These are phyloP conservation scores for Tricholoma hemisulphureum DNA, from an alignment of 768 basidiomycete genomes.

Conservation along the genomic window DNA sequence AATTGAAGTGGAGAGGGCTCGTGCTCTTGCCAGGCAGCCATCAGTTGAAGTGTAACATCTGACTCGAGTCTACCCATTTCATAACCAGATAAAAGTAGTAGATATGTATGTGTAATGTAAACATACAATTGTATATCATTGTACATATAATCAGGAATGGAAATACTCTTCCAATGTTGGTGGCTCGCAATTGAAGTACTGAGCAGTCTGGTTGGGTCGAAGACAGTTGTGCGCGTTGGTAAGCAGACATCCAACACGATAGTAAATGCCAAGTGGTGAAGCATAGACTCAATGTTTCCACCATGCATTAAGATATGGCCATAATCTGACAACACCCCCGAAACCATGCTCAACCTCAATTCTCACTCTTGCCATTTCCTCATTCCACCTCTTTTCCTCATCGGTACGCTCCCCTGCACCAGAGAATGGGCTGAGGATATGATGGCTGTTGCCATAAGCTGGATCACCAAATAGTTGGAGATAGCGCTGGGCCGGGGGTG, in stretches of 20 bases:
- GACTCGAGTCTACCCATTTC: no score
- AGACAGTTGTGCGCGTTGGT: conserved; percentile 25
- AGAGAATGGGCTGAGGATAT: conserved; percentile 21
- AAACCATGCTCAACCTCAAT: conserved; percentile 31
- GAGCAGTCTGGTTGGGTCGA: conserved; percentile 23
- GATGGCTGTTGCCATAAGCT: conserved; percentile 20
- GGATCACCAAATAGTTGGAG: conserved; percentile 27
- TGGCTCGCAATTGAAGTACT: conserved; percentile 19
- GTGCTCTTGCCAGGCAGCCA: neutral
- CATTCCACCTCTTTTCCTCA: conserved; percentile 24
- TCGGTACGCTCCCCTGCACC: conserved; percentile 15
- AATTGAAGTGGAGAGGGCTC: neutral
- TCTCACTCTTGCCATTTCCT: conserved; percentile 20
- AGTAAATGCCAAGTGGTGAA: conserved; percentile 24
- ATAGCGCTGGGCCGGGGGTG: neutral
- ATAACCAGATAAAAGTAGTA: neutral
- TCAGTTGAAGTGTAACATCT: neutral
- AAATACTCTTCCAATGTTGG: conserved; percentile 8
- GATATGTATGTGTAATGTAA: neutral
- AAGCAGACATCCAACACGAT: conserved; percentile 23
- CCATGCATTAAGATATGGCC: conserved; percentile 24
- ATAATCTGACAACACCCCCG: conserved; percentile 15
- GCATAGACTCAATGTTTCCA: conserved; percentile 18
- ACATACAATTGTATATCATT: neutral
- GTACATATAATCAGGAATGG: neutral